Evolutionary conservation across 2,329 filamentous ascomycete genomes (phyloP).

Genomic region (Apiospora saccharicola): DNA sequence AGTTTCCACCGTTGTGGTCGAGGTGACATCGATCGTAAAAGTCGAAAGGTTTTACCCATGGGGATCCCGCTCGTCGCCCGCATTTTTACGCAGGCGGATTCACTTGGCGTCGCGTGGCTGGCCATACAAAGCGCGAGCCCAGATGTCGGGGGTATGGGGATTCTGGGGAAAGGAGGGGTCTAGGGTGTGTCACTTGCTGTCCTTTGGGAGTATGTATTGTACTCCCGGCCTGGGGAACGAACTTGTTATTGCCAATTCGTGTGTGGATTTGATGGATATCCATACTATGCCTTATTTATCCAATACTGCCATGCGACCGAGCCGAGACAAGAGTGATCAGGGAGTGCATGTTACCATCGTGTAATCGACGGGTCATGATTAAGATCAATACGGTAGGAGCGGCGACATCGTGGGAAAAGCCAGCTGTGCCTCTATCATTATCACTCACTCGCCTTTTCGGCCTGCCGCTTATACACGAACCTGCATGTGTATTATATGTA

Average conservation of each 20-base stretch:
- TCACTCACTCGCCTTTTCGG: neutral
- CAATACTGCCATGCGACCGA: conserved; percentile 6
- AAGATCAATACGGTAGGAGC: neutral
- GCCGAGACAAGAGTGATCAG: conserved; percentile 4
- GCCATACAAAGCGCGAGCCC: conserved; percentile 5
- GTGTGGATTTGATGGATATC: neutral
- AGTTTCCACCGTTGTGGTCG: conserved; percentile 11
- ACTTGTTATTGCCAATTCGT: neutral
- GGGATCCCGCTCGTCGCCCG: conserved; percentile 18
- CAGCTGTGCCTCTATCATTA: neutral
- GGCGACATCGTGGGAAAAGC: neutral
- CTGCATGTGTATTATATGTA: conserved; percentile 19
- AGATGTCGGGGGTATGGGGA: neutral
- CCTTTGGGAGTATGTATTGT: conserved; percentile 2
- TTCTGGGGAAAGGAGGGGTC: neutral
- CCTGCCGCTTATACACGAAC: neutral
- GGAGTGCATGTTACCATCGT: neutral
- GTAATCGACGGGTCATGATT: conserved; percentile 14
- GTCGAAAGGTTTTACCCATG: conserved; percentile 19
- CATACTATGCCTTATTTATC: neutral
- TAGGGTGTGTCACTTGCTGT: neutral
- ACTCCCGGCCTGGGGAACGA: conserved; percentile 7
- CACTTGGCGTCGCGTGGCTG: conserved; percentile 20
- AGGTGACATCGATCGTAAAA: conserved; percentile 20
- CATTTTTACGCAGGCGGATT: conserved; percentile 3